Conservation (phyloP, 306 rosid genomes). For the Sechiopsis laciniata region DNA sequence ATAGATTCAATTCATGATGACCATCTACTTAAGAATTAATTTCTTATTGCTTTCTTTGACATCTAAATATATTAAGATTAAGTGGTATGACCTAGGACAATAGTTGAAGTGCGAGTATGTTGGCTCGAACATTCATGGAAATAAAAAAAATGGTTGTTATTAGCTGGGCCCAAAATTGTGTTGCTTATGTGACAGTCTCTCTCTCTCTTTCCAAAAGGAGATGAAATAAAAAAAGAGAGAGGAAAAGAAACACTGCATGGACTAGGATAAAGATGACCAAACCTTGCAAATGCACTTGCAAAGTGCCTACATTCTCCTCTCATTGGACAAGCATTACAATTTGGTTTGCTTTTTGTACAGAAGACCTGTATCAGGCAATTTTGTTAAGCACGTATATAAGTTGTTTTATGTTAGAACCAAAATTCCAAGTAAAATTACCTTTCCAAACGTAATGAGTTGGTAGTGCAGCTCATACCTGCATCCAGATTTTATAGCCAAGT, state of each 20-base stretch:
- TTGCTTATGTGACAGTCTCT: not conserved
- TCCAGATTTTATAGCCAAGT: slow-evolving; percentile 16
- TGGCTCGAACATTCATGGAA: too few relatives aligned
- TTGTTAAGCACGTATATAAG: slow-evolving; percentile 27
- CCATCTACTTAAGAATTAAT: too few relatives aligned
- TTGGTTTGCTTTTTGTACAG: slow-evolving; percentile 94
- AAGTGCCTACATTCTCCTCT: slow-evolving; percentile 98
- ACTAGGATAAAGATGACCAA: slow-evolving; percentile 20
- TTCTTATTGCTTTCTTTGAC: too few relatives aligned
- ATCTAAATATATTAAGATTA: too few relatives aligned
- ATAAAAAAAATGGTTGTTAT: not conserved
- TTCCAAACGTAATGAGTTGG: slow-evolving; percentile 99
- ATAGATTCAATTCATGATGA: too few relatives aligned
- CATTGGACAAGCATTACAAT: slow-evolving; percentile 98
- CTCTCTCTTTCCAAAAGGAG: not conserved
- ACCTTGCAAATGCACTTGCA: slow-evolving; percentile 99
- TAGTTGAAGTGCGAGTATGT: too few relatives aligned
- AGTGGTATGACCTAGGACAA: too few relatives aligned
- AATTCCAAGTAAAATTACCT: slow-evolving; percentile 43
- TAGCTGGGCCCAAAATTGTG: not conserved
- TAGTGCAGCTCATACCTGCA: slow-evolving; percentile 95
- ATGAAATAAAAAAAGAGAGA: not conserved
- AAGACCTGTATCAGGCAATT: slow-evolving; percentile 61
- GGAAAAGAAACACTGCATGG: not conserved
- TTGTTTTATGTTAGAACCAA: slow-evolving; percentile 23